A percentile compares a stretch with the other conserved stretches of the same genome.
Conservation (phyloP, 2,329 filamentous ascomycete species). For the Epichloe festucae region DNA sequence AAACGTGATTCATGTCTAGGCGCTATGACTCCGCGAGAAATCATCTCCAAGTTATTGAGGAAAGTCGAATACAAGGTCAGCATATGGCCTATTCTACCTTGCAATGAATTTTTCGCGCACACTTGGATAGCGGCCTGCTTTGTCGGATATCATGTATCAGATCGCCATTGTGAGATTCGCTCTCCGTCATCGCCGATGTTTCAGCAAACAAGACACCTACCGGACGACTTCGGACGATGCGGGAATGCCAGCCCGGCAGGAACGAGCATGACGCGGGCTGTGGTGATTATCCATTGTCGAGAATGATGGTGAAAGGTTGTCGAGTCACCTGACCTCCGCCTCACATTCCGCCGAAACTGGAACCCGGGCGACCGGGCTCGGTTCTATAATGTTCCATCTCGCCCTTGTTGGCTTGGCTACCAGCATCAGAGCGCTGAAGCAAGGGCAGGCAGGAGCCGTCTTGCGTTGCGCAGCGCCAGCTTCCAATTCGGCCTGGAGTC, state of each 20-base stretch:
- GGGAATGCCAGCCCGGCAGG: neutral
- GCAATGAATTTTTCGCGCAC: no score
- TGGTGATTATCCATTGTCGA: neutral
- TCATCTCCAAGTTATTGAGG: no score
- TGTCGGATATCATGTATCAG: no score
- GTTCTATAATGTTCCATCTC: slow-evolving; percentile 21
- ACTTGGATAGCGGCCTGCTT: no score
- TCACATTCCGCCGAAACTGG: neutral
- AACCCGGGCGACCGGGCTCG: slow-evolving; percentile 2
- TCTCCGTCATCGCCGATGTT: neutral
- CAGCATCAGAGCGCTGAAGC: slow-evolving; percentile 1
- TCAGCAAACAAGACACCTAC: neutral
- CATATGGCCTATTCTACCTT: no score
- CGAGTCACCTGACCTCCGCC: neutral
- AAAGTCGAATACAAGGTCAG: no score
- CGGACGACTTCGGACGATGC: neutral
- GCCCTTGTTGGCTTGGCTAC: slow-evolving; percentile 10
- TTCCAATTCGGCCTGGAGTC: slow-evolving; percentile 12
- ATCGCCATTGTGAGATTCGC: no score
- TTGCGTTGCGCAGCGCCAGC: slow-evolving; percentile 16
- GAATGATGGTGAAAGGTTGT: neutral
- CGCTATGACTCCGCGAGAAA: no score
- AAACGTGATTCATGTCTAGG: no score
- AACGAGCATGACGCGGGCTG: neutral
- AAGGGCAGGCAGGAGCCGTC: slow-evolving; percentile 23